These are phyloP conservation scores for Ceratocystis variospora DNA, from an alignment of 2,329 filamentous ascomycete species.

Conservation along the genomic window DNA sequence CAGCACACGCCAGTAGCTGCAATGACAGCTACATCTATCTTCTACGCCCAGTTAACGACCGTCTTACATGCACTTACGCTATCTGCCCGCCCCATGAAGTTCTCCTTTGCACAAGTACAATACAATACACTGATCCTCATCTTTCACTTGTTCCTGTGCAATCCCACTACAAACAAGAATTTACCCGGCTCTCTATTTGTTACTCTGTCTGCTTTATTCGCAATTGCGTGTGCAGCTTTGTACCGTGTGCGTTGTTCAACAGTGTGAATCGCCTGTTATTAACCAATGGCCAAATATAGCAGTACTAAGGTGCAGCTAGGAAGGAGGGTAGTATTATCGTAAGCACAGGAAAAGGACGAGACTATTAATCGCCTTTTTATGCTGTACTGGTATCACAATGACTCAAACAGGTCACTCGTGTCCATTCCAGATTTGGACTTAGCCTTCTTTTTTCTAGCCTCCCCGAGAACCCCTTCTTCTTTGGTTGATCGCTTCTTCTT, in stretches of 20 bases:
- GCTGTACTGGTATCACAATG: slow-evolving; percentile 28
- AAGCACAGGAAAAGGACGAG: not conserved
- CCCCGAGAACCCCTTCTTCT: not conserved
- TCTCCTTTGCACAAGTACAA: not conserved
- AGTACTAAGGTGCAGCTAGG: not conserved
- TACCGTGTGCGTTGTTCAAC: not conserved
- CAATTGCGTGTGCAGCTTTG: not conserved
- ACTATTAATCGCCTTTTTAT: not conserved
- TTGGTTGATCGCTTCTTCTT: slow-evolving; percentile 26
- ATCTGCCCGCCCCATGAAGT: not conserved
- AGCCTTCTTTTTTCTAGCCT: slow-evolving; percentile 38
- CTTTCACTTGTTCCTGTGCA: not conserved
- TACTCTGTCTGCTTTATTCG: not conserved
- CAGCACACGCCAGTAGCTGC: not conserved
- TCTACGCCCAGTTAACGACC: not conserved
- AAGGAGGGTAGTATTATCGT: not conserved
- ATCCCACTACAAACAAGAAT: not conserved
- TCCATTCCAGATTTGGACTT: slow-evolving; percentile 35
- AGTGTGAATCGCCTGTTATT: not conserved
- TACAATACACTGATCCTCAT: not conserved
- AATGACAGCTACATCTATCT: not conserved
- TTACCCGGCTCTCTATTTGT: too few species aligned
- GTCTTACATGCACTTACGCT: not conserved
- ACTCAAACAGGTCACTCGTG: slow-evolving; percentile 42
- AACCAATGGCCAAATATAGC: not conserved